A percentile compares a stretch with the other conserved stretches of the same genome.
Evolutionary conservation across 345 rosid genomes (phyloP).

Genomic region (Eutrema yunnanense): DNA sequence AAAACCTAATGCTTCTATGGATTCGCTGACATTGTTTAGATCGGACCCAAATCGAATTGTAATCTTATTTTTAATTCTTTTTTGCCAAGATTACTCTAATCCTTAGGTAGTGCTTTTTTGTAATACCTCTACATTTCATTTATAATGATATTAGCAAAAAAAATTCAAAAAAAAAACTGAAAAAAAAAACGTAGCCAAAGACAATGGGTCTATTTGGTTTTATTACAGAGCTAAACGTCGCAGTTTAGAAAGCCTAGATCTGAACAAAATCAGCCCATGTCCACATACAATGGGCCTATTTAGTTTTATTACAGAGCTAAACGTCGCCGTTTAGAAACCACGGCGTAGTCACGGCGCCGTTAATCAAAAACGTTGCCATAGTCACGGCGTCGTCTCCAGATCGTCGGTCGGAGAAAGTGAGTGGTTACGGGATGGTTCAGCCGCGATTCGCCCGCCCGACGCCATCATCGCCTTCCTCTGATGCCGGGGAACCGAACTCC

Average conservation of each 20-base stretch:
- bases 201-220: neutral
- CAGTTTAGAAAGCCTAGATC: neutral
- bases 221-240: neutral
- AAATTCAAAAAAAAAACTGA: too few species aligned
- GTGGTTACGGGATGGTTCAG: slow-evolving; percentile 28
- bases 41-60: too few species aligned
- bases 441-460: slow-evolving; percentile 61
- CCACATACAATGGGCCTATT: neutral
- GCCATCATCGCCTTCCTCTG: slow-evolving; percentile 11
- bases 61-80: too few species aligned
- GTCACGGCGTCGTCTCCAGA: neutral
- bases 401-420: neutral
- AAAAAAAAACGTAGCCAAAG: too few species aligned
- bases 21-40: too few species aligned
- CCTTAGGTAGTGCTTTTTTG: too few species aligned
- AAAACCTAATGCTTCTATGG: too few species aligned
- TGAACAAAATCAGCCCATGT: neutral
- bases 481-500: slow-evolving; percentile 10
- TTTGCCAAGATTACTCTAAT: too few species aligned
- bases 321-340: neutral
- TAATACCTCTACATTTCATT: too few species aligned
- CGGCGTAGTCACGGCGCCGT: slow-evolving; percentile 13
- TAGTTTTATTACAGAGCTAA: neutral
- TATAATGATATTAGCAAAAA: too few species aligned
- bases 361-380: neutral